Conservation (phyloP, 2,329 filamentous ascomycete genomes). For the Exophiala dermatitidis region DNA sequence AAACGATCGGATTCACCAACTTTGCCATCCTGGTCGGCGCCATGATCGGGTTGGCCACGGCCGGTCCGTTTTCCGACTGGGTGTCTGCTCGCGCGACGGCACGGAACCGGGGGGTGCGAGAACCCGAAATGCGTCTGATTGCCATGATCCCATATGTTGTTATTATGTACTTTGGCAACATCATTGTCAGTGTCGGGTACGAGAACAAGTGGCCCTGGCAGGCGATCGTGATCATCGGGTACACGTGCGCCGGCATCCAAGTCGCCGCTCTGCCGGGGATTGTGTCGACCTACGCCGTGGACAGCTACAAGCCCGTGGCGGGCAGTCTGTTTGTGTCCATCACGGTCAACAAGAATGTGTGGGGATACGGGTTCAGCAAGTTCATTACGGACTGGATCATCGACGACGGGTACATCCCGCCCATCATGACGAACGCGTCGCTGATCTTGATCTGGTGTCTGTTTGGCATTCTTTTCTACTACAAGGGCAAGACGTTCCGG, state of each 20-base stretch:
- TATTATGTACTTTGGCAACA: slow-evolving; percentile 53
- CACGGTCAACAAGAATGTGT: slow-evolving; percentile 59
- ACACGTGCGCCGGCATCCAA: slow-evolving; percentile 50
- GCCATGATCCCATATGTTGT: slow-evolving; percentile 52
- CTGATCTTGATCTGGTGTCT: slow-evolving; percentile 49
- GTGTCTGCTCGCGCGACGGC: slow-evolving; percentile 48
- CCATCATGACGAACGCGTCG: slow-evolving; percentile 55
- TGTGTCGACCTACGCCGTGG: slow-evolving; percentile 52
- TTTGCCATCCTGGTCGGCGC: slow-evolving; percentile 36
- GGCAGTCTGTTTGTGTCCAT: slow-evolving; percentile 54
- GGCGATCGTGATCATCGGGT: slow-evolving; percentile 51
- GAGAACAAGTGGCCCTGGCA: slow-evolving; percentile 48
- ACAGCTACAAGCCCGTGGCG: slow-evolving; percentile 57
- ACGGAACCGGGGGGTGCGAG: slow-evolving; percentile 49
- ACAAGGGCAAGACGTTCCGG: slow-evolving; percentile 52
- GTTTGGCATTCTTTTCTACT: slow-evolving; percentile 51
- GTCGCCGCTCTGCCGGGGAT: slow-evolving; percentile 56
- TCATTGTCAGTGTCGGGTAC: slow-evolving; percentile 49
- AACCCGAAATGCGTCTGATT: slow-evolving; percentile 53
- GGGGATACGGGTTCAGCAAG: slow-evolving; percentile 54
- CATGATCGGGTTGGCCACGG: slow-evolving; percentile 48
- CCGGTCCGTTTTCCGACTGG: slow-evolving; percentile 52
- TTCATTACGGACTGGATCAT: slow-evolving; percentile 50
- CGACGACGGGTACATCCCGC: slow-evolving; percentile 46
- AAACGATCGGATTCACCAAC: slow-evolving; percentile 38